Base-by-base conservation (phyloP, 2,329 filamentous ascomycete genomes). In the Allantophomopsis cytisporea region DNA sequence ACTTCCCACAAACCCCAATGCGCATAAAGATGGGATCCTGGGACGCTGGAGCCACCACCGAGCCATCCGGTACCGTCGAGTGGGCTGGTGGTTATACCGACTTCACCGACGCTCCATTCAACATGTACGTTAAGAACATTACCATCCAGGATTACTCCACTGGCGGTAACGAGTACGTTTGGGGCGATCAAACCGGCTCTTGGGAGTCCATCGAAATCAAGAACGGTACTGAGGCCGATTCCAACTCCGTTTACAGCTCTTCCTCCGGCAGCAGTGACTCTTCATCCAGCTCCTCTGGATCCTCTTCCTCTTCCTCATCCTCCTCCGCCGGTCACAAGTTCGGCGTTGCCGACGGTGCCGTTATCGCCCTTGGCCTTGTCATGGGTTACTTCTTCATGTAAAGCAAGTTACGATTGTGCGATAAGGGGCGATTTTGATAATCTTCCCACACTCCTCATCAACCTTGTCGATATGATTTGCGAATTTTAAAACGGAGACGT, bases 1-100 rank as follows among this genome's bases (percentile, higher is more conserved):
- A 64, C 55, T 85, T 69, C 59, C 80, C 80, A 2, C 80, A 84
- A 59, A 80, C 77, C 1, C 80, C 80, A 8, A 80, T 79, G 70
- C 69, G 71, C 40, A 54, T 80, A 49, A 76, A 76, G 62, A 61
- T 81, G 37, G 74, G 76, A 38, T 68, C 69, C 46, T 75, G 70
- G 65, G 59, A 68, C 38, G 8, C 39, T 38, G 32, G 50, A 49
- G 17, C 63, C 39, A 56, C 60, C 4, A 56, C 60, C 41, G 56
- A 64, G 31, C 57, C 66, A n/a, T 43, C 60, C 44, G 77, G 79
- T 36, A 80, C 76, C 17, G 67, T 80, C 41, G 54, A 72, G 40
- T 84, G 80, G 80, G 78, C 79, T 35, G 78, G 79, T 36, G 80
- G 80, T 39, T 50, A 58, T 28, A 63, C 62, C 12, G 62, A 68